Base-by-base conservation (phyloP, 345 rosid genomes). In the Geranium rotundifolium region DNA sequence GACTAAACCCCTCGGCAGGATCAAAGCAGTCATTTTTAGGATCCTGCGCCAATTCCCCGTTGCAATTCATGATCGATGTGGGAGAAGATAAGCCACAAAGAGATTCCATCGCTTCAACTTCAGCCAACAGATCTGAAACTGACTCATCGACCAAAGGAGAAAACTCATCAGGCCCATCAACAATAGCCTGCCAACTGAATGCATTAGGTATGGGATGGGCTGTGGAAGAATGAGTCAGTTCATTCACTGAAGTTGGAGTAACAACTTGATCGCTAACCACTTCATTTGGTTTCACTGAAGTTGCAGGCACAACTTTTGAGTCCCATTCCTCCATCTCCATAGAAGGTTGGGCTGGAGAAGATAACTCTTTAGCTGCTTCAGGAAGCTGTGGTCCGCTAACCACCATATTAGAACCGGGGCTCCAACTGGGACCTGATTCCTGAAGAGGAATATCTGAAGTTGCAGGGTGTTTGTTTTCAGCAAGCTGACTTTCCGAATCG, bases 41-140 rank as follows among this genome's bases (percentile, higher is more conserved):
- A 72, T 80, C 85, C 60, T 73, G 86, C 15, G 77, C 65, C 77
- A 88, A 75, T 50, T 80, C 90, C 10, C 63, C 64, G 54, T 63
- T 72, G 37, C 76, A 71, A 60, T 72, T 82, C 67, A 87, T 65
- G 63, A 71, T 81, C 8, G 90, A 87, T 69, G 97, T 86, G 19
- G 96, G 89, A 20, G 97, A 88, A 64, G 89, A 80, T 65, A 90
- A 76, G 56, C 87, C 85, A 71, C 77, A 72, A 49, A 83, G 84
- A 60, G 91, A 84, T 71, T 90, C 97, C 97, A 90, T 90, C 13
- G 99, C 99, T 82, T 93, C 99, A 66, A 90, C 96, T 76, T 90
- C 97, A n/a, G 99, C 99, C 80, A 93, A 74, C 57, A 93, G 86
- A 76, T 93, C 99, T 58, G 99, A 93, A 76, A 93, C 97, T 17